phyloP scores from a whole-genome alignment of 164 flowering plant genomes.

The Nymphaea colorata region DNA sequence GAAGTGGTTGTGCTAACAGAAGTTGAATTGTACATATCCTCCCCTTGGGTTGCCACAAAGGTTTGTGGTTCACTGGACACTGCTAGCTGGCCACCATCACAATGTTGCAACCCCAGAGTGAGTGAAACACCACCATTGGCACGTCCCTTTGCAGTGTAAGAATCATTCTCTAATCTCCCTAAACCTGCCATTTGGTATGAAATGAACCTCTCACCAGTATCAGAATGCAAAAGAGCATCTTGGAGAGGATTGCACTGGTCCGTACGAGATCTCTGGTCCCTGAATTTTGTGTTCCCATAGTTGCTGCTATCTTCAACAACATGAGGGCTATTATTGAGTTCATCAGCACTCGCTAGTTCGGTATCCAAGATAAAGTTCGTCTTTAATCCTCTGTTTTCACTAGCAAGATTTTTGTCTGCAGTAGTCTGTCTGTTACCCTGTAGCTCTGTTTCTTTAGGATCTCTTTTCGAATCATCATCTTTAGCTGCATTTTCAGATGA shows the following conservation, averaged over 20 bases:
- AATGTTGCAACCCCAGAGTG: conserved; percentile 75
- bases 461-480: conserved; percentile 18
- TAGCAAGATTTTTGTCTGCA: conserved; percentile 23
- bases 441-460: conserved; percentile 32
- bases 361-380: conserved; percentile 24
- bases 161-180: conserved; percentile 49
- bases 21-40: conserved; percentile 40
- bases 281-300: conserved; percentile 22
- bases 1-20: conserved; percentile 32
- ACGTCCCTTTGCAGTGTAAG: not conserved
- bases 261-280: conserved; percentile 20
- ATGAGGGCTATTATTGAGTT: conserved; percentile 15
- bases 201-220: conserved; percentile 35
- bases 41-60: conserved; percentile 41
- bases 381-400: conserved; percentile 27
- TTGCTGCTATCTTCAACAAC: conserved; percentile 21
- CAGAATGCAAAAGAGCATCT: conserved; percentile 29
- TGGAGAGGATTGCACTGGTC: conserved; percentile 32
- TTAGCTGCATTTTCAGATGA: conserved; percentile 46
- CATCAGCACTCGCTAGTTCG: conserved; percentile 28
- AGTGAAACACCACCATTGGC: conserved; percentile 48
- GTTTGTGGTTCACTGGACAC: conserved; percentile 32
- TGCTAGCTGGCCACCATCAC: conserved; percentile 40
- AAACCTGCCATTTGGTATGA: conserved; percentile 53
- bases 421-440: conserved; percentile 33